These are phyloP conservation scores for Gaertneriomyces sp. DNA, from an alignment of 192 early-diverging fungal species.

Conservation along the genomic window DNA sequence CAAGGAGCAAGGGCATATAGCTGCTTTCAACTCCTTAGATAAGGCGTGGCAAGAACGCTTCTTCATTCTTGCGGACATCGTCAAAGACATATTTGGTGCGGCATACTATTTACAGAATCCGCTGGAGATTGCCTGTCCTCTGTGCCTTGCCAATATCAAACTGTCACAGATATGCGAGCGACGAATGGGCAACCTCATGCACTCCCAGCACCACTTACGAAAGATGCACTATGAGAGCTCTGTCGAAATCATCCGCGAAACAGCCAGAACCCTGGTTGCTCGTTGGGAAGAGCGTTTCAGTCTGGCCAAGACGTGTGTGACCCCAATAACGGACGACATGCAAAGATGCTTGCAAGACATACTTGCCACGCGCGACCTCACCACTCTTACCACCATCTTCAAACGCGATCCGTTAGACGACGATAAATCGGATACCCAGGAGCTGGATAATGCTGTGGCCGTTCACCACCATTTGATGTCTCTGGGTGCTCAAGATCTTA, in stretches of 20 bases:
- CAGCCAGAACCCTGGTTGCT: neutral
- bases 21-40: constrained; percentile 14
- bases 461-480: too few relatives aligned
- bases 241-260: neutral
- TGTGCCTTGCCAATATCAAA: constrained; percentile 15
- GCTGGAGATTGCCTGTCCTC: constrained; percentile 17
- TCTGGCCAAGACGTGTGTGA: constrained; percentile 8
- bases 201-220: constrained; percentile 16
- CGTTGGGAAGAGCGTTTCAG: constrained; percentile 23
- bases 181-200: constrained; percentile 20
- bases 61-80: constrained; percentile 16
- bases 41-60: constrained; percentile 25
- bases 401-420: too few relatives aligned
- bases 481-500: too few relatives aligned
- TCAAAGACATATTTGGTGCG: constrained; percentile 22
- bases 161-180: constrained; percentile 23
- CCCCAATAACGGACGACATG: constrained; percentile 19
- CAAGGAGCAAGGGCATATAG: constrained; percentile 12
- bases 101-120: constrained; percentile 17
- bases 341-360: constrained; percentile 7
- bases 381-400: too few relatives aligned
- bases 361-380: neutral
- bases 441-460: too few relatives aligned
- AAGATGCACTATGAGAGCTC: constrained; percentile 12
- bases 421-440: too few relatives aligned